Conservation (phyloP, 23 red algal species). For the Gracilaria caudata region DNA sequence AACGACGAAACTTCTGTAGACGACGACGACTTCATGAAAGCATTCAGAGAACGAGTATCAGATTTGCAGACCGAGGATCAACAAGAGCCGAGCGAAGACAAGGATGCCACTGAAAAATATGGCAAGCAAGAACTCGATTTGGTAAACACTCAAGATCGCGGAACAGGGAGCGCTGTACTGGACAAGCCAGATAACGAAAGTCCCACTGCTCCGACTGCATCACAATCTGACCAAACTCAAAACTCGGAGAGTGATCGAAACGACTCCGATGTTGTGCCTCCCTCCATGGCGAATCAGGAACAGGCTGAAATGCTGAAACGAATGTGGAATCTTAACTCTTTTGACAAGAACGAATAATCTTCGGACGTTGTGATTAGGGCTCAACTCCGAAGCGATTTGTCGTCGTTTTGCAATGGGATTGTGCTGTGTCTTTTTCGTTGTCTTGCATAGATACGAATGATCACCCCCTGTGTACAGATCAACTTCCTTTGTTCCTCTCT, state of each 20-base stretch:
- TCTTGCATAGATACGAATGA: slow-evolving; percentile 27
- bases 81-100: slow-evolving; percentile 5
- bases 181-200: slow-evolving; percentile 27
- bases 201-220: neutral
- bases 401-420: slow-evolving; percentile 3
- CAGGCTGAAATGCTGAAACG: slow-evolving; percentile 66
- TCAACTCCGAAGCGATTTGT: neutral
- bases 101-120: slow-evolving; percentile 13
- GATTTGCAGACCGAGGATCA: slow-evolving; percentile 25
- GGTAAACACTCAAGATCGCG: slow-evolving; percentile 33
- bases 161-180: slow-evolving; percentile 50
- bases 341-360: slow-evolving; percentile 35
- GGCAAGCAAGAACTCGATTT: slow-evolving; percentile 25
- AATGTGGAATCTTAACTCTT: slow-evolving; percentile 64
- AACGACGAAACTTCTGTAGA: neutral
- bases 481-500: neutral
- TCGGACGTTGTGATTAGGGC: neutral
- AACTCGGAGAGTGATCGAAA: neutral
- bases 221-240: neutral
- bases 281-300: slow-evolving; percentile 14
- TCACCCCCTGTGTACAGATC: slow-evolving; percentile 26
- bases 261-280: neutral
- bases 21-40: slow-evolving; percentile 44
- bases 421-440: slow-evolving; percentile 16
- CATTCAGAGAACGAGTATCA: slow-evolving; percentile 42